Percentiles rank a stretch among this genome's conserved stretches.
These are phyloP conservation scores for Elaphomyces granulatus DNA, from an alignment of 495 filamentous ascomycete species.

Conservation along the genomic window DNA sequence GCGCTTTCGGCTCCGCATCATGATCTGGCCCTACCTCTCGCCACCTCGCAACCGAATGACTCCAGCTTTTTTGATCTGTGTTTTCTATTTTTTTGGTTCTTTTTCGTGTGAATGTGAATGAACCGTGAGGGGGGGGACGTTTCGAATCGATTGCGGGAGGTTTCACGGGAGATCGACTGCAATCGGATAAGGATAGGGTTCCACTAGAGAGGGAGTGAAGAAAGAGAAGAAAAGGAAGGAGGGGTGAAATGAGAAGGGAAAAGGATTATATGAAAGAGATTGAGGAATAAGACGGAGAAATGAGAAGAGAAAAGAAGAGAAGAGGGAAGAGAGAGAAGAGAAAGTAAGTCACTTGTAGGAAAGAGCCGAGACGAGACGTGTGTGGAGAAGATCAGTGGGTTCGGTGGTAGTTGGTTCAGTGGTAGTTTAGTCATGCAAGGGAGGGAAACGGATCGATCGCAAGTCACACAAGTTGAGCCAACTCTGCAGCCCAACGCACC, in stretches of 20 bases:
- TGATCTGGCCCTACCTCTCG: conserved; percentile 10
- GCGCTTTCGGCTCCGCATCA: conserved; percentile 39
- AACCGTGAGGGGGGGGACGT: not conserved
- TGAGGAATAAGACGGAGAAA: conserved; percentile 8
- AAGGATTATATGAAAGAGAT: too few relatives aligned
- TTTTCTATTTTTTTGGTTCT: too few relatives aligned
- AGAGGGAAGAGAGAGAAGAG: conserved; percentile 8
- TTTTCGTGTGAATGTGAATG: not conserved
- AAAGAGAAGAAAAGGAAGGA: too few relatives aligned
- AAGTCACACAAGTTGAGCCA: conserved; percentile 16
- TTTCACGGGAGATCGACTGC: too few relatives aligned
- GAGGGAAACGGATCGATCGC: conserved; percentile 15
- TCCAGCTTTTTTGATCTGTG: too few relatives aligned
- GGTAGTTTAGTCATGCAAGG: conserved; percentile 20
- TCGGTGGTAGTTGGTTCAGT: conserved; percentile 14
- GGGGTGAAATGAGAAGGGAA: too few relatives aligned
- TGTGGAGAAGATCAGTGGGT: conserved; percentile 17
- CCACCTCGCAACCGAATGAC: conserved; percentile 7
- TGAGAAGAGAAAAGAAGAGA: conserved; percentile 9
- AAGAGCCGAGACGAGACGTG: conserved; percentile 7
- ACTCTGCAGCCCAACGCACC: conserved; percentile 9
- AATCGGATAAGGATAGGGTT: too few relatives aligned
- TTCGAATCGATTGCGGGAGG: not conserved
- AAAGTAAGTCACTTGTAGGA: conserved; percentile 7
- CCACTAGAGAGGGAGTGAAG: too few relatives aligned